These are phyloP conservation scores for Pichia heedii DNA, from an alignment of 805 yeast species.

Conservation along the genomic window DNA sequence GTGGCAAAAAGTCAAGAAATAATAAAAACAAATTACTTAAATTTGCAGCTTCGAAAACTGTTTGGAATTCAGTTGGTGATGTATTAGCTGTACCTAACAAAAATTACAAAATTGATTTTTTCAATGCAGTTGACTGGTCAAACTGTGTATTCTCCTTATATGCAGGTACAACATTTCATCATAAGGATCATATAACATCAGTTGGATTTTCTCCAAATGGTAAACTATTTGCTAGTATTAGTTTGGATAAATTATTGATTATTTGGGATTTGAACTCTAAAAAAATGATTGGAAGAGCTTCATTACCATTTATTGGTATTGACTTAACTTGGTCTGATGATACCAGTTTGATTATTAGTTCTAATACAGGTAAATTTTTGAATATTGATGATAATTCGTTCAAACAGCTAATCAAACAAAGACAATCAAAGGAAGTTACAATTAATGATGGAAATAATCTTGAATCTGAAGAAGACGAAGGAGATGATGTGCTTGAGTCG, in stretches of 20 bases:
- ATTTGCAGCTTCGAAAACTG: slow-evolving; percentile 37
- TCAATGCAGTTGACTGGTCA: slow-evolving; percentile 29
- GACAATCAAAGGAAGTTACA: slow-evolving; percentile 9
- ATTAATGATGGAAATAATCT: slow-evolving; percentile 16
- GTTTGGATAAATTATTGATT: slow-evolving; percentile 39
- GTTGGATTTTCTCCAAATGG: slow-evolving; percentile 57
- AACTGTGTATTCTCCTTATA: slow-evolving; percentile 13
- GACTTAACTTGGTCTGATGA: slow-evolving; percentile 9
- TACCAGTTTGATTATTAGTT: slow-evolving; percentile 7
- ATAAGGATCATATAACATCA: slow-evolving; percentile 34
- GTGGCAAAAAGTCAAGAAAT: slow-evolving; percentile 16
- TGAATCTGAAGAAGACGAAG: slow-evolving; percentile 13
- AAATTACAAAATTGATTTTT: slow-evolving; percentile 38
- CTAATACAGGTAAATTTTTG: slow-evolving; percentile 8
- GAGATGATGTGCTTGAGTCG: slow-evolving; percentile 14
- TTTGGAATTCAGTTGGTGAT: slow-evolving; percentile 68
- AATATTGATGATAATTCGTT: slow-evolving; percentile 10
- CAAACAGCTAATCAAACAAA: neutral
- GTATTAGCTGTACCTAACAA: slow-evolving; percentile 59
- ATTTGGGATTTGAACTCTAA: slow-evolving; percentile 45
- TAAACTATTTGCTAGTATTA: slow-evolving; percentile 48
- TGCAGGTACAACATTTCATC: slow-evolving; percentile 15
- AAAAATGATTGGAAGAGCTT: slow-evolving; percentile 19
- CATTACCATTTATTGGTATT: slow-evolving; percentile 4
- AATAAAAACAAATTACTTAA: slow-evolving; percentile 27